phyloP scores from a whole-genome alignment of 2,329 filamentous ascomycete genomes.

The Colletotrichum sp. region DNA sequence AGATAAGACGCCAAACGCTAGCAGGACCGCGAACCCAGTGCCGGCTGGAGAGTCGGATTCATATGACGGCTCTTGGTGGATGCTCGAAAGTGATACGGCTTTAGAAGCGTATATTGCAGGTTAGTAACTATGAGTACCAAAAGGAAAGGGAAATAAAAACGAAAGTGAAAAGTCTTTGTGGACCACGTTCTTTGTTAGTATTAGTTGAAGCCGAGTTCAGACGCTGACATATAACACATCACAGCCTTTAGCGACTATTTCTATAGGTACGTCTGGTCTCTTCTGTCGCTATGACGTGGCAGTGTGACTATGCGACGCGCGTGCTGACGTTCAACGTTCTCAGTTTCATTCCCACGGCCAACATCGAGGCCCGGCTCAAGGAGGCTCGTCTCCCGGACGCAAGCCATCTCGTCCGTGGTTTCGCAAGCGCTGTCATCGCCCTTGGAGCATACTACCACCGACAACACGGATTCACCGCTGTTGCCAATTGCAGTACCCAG shows the following conservation, averaged over 20 bases:
- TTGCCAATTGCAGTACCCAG: background rate
- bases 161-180: background rate
- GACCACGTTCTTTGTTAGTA: background rate
- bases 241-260: background rate
- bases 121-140: background rate
- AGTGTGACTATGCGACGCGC: background rate
- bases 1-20: background rate
- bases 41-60: background rate
- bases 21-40: background rate
- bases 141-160: background rate
- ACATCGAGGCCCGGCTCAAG: background rate
- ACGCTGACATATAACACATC: background rate
- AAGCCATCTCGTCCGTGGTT: background rate
- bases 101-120: background rate
- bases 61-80: background rate
- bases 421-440: background rate
- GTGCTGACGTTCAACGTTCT: background rate
- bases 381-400: background rate
- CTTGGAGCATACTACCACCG: background rate
- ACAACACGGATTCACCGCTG: background rate
- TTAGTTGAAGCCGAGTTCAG: background rate
- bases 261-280: background rate
- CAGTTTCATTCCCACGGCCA: background rate
- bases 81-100: background rate
- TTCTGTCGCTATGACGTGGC: background rate